These are phyloP conservation scores for Daldinia vernicosa DNA, from an alignment of 495 filamentous ascomycete species.

Conservation along the genomic window DNA sequence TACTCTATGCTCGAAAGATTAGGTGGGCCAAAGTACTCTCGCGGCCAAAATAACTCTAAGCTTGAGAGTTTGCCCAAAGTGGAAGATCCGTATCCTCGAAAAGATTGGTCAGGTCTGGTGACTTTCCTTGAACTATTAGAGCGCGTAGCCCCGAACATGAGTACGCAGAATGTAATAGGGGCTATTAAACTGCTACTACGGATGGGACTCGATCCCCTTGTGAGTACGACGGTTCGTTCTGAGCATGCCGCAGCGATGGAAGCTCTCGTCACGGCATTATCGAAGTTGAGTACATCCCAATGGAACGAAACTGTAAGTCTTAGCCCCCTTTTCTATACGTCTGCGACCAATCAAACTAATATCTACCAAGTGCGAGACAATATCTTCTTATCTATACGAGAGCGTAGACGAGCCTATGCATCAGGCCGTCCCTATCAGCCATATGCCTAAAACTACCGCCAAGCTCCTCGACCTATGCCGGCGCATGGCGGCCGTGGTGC, in stretches of 20 bases:
- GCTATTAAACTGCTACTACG: conserved; percentile 61
- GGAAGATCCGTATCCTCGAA: conserved; percentile 45
- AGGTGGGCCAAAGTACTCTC: conserved; percentile 51
- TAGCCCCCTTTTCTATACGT: neutral
- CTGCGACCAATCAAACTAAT: conserved; percentile 24
- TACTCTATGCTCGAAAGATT: conserved; percentile 52
- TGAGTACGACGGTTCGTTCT: conserved; percentile 55
- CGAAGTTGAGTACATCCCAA: conserved; percentile 16
- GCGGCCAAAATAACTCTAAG: conserved; percentile 27
- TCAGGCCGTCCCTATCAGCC: conserved; percentile 67
- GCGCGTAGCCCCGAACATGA: conserved; percentile 40
- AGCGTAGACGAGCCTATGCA: conserved; percentile 61
- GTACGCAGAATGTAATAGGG: conserved; percentile 40
- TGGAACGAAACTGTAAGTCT: conserved; percentile 46
- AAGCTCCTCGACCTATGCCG: conserved; percentile 70
- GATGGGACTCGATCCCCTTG: conserved; percentile 65
- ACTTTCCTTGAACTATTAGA: conserved; percentile 49
- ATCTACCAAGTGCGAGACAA: conserved; percentile 58
- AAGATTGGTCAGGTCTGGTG: conserved; percentile 49
- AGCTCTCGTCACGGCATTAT: conserved; percentile 33
- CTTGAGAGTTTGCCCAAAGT: conserved; percentile 27
- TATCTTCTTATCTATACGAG: conserved; percentile 62
- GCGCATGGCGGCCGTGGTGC: conserved; percentile 76
- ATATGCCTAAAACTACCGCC: conserved; percentile 63
- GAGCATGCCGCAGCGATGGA: conserved; percentile 45